Evolutionary conservation across 257 asterid genomes (phyloP), one percentile per base, ranked within the genome.

Genomic region (Capsicum chinense): DNA sequence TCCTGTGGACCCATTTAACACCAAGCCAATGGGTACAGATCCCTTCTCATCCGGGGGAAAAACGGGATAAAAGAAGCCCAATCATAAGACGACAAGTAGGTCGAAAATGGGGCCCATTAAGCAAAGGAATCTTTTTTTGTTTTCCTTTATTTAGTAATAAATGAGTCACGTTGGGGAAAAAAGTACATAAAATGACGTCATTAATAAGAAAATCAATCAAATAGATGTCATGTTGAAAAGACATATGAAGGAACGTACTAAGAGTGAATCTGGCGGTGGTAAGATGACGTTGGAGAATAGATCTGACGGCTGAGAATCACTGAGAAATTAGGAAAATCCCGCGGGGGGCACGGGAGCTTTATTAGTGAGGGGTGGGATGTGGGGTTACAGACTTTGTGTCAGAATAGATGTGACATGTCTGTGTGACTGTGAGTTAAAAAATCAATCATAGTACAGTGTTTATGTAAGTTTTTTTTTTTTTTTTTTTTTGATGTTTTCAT

Each of bases 331-430:
- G 82, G 88, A 86, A 83, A 87, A 85, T 68, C 97, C 97, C 95
- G 94, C 97, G 95, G 87, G 89, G 19, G 74, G 86, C 89, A 92
- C 97, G 97, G 97, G 97, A 80, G 92, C 88, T 84, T 67, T 87
- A 50, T 78, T 57, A 54, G 48, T 52, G 26, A 52, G 3, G 47
- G 16, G 7, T 5, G 52, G 1, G 74, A 8, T 39, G 69, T 1
- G 47, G 16, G 7, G 2, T 15, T 21, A 42, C 37, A 16, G 79
- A 59, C 44, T 9, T 14, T 59, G 7, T 59, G 33, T 59, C 33
- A 59, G 6, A n/a, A n/a, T 12, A 59, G 73, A 76, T 76, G 48
- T 8, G 81, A 76, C 81, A 52, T 54, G 19, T 6, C 47, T 26
- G 47, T 50, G 80, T 21, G 60, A 50, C 19, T 4, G 1, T 67